Conservation (phyloP, 257 asterid genomes). For the Parsonsia alboflavescens region DNA sequence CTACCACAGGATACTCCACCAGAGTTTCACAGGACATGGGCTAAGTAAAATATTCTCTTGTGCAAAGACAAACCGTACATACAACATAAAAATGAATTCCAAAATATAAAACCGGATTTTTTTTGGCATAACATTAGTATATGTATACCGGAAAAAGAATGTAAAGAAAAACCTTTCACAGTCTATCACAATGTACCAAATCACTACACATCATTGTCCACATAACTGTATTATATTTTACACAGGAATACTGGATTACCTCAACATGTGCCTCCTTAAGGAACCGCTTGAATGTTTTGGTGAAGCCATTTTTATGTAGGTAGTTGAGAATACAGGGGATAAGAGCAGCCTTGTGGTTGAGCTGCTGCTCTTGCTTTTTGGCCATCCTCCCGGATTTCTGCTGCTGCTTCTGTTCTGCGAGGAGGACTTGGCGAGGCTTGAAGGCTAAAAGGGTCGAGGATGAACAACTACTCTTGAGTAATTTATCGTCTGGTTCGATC, state of each 20-base stretch:
- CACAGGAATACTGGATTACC: constrained; percentile 16
- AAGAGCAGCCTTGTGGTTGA: constrained; percentile 14
- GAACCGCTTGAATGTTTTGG: constrained; percentile 30
- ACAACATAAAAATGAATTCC: background rate
- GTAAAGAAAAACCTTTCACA: background rate
- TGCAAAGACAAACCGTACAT: background rate
- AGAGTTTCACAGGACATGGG: background rate
- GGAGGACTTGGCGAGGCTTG: constrained; percentile 32
- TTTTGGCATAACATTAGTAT: background rate
- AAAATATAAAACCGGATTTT: background rate
- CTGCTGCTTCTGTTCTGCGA: constrained; percentile 20
- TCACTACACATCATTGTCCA: background rate
- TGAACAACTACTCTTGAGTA: constrained; percentile 4
- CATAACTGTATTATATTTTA: no score
- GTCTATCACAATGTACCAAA: background rate
- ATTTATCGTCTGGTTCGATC: background rate
- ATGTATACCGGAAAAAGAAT: background rate
- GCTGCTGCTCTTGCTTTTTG: constrained; percentile 16
- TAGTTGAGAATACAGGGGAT: constrained; percentile 25
- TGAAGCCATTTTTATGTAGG: constrained; percentile 23
- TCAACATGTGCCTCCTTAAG: constrained; percentile 28
- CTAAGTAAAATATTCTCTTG: background rate
- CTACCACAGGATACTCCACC: no score
- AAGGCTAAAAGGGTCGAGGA: constrained; percentile 16
- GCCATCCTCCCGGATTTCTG: constrained; percentile 6